Percentiles rank a stretch among this genome's conserved stretches.
These are phyloP conservation scores for Fusarium haematococcum DNA, from an alignment of 2,329 filamentous ascomycete genomes.

Conservation along the genomic window DNA sequence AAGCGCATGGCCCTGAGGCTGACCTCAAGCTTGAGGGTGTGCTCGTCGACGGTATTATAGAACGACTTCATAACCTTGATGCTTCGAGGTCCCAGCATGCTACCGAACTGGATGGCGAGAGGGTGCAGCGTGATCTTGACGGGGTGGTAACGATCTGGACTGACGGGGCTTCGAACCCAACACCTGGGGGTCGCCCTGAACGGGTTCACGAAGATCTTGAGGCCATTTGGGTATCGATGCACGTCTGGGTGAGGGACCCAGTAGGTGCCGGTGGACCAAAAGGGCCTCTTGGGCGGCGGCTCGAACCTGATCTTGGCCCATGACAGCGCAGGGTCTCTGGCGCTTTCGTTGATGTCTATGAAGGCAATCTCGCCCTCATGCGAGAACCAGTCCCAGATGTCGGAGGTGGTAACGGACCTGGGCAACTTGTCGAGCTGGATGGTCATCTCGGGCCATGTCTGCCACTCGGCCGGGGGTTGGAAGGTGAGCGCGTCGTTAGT, in stretches of 20 bases:
- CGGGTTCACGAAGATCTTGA: constrained; percentile 32
- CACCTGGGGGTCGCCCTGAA: constrained; percentile 6
- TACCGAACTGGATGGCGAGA: constrained; percentile 70
- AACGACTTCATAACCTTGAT: constrained; percentile 69
- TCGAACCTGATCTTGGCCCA: constrained; percentile 66
- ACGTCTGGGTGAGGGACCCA: constrained; percentile 41
- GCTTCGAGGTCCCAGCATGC: constrained; percentile 62
- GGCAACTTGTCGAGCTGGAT: constrained; percentile 52
- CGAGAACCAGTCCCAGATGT: constrained; percentile 65
- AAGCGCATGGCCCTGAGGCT: constrained; percentile 47
- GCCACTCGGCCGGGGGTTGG: constrained; percentile 44
- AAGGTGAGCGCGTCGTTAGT: not conserved
- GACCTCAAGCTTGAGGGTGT: constrained; percentile 45
- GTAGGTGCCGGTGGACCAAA: constrained; percentile 60
- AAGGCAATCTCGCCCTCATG: constrained; percentile 64
- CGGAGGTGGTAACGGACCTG: constrained; percentile 49
- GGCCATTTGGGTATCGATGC: constrained; percentile 28
- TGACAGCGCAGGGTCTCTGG: constrained; percentile 29
- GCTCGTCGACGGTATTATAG: constrained; percentile 4
- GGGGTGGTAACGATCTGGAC: constrained; percentile 42
- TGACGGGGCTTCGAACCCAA: constrained; percentile 36
- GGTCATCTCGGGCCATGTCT: constrained; percentile 48
- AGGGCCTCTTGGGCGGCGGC: constrained; percentile 63
- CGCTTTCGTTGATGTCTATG: constrained; percentile 63
- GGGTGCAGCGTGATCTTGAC: constrained; percentile 56